Base-by-base conservation (phyloP, 2,329 filamentous ascomycete species). In the Arthroderma uncinatum region DNA sequence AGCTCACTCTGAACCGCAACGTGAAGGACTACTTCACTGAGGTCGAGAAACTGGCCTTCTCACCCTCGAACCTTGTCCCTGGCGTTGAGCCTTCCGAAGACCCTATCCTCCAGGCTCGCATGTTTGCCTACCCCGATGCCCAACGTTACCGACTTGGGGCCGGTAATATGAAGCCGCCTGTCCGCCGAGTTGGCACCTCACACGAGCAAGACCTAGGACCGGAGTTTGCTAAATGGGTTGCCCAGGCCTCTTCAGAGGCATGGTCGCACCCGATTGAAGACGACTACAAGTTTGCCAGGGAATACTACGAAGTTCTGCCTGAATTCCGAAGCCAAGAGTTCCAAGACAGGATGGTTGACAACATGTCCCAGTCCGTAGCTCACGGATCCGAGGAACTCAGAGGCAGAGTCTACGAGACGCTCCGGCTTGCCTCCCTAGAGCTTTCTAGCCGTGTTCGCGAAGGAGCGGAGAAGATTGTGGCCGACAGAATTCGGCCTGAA, bases 21-120 rank as follows among this genome's bases (percentile, higher is more conserved):
- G 72, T 74, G 19, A 39, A 55, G 50, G 85, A 86, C 66, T 85
- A 84, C 69, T 84, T 84, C 62, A 72, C 77, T 39, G 83, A 87
- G 62, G 79, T 85, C 48, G 84, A 87, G 67, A 83, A 86, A 69
- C 78, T 80, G 0, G 80, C 82, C 0, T 87, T 87, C 64, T 82
- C 80, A 0, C 84, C 84, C 0, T 79, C 79, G 0, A 82, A 79
- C 60, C 72, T 87, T 65, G 80, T 85, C 0, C 83, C 82, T 0
- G 84, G 84, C 1, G 75, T 84, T 48, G 82, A 79, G 54, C 78
- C 82, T 0, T 81, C 80, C 0, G 79, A 81, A 6, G 84, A 87
- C 63, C 80, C 82, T 71, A 77, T 84, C 40, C 75, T 84, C 0
- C 81, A 84, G 66, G 76, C 78, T 0, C 76, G 82, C 14, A 72